Conservation (phyloP, 2,329 filamentous ascomycete genomes). For the Colletotrichum orchidophilum region DNA sequence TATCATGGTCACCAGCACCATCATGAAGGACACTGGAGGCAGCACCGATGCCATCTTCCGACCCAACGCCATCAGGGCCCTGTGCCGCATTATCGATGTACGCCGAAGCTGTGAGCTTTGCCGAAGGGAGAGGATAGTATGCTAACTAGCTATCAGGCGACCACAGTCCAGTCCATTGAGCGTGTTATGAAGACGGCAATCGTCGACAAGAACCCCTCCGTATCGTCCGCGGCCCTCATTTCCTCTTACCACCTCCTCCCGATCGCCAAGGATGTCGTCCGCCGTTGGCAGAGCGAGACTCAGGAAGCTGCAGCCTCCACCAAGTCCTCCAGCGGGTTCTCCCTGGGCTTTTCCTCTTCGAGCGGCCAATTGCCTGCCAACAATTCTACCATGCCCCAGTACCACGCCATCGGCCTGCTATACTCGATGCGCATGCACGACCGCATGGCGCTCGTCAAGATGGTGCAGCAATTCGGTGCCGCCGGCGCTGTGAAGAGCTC, state of each 20-base stretch:
- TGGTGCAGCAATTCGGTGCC: conserved; percentile 98
- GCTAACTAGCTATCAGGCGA: conserved; percentile 65
- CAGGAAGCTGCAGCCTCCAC: conserved; percentile 92
- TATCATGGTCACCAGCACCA: conserved; percentile 99
- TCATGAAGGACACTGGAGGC: conserved; percentile 99
- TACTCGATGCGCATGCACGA: conserved; percentile 99
- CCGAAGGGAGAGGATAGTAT: neutral
- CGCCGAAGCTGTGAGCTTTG: conserved; percentile 44
- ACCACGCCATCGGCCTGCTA: conserved; percentile 95
- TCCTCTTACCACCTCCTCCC: conserved; percentile 98
- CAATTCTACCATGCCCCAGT: conserved; percentile 97
- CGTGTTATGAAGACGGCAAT: conserved; percentile 99
- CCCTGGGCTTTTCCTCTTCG: conserved; percentile 88
- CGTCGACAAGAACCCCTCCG: conserved; percentile 97
- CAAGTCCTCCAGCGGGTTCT: conserved; percentile 91
- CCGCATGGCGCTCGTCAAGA: conserved; percentile 98
- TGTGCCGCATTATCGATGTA: conserved; percentile 97
- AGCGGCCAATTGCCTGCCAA: conserved; percentile 80
- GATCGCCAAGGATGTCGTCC: conserved; percentile 93
- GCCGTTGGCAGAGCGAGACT: conserved; percentile 98
- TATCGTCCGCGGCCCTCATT: conserved; percentile 93
- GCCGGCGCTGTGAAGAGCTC: conserved; percentile 95
- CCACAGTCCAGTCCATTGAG: conserved; percentile 97
- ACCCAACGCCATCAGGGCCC: conserved; percentile 92
- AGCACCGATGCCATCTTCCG: conserved; percentile 94